These are phyloP conservation scores for Lagerstroemia speciosa DNA, from an alignment of 345 rosid genomes.

Conservation along the genomic window DNA sequence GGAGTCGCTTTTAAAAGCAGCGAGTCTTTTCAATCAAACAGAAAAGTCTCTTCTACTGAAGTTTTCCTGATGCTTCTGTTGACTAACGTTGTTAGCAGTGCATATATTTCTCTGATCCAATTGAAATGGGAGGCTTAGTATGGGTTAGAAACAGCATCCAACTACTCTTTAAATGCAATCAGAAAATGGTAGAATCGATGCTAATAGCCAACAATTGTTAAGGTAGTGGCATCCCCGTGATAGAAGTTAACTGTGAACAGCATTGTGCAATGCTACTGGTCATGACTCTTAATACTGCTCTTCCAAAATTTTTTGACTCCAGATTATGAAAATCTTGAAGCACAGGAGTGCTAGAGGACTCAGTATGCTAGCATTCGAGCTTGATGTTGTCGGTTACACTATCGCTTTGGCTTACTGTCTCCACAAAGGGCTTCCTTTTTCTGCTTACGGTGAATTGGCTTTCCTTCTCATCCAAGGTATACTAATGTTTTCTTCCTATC, in stretches of 20 bases:
- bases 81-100: background rate
- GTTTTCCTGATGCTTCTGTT: background rate
- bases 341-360: conserved; percentile 77
- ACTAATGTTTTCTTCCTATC: background rate
- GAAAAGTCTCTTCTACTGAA: background rate
- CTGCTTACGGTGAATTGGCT: conserved; percentile 85
- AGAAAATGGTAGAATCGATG: background rate
- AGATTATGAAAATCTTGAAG: conserved; percentile 82
- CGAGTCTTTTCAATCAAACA: too few species aligned
- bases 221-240: background rate
- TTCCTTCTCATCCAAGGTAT: conserved; percentile 84
- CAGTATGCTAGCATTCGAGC: conserved; percentile 74
- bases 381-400: conserved; percentile 83
- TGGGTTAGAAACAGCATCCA: too few species aligned
- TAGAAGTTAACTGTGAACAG: background rate
- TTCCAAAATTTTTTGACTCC: conserved; percentile 3
- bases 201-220: background rate
- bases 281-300: background rate
- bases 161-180: background rate
- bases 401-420: conserved; percentile 86
- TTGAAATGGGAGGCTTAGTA: background rate
- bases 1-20: background rate
- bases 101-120: background rate
- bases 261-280: background rate
- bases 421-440: conserved; percentile 87